Evolutionary conservation across 805 yeast species (phyloP).

Genomic region (Candida sphagnicola): DNA sequence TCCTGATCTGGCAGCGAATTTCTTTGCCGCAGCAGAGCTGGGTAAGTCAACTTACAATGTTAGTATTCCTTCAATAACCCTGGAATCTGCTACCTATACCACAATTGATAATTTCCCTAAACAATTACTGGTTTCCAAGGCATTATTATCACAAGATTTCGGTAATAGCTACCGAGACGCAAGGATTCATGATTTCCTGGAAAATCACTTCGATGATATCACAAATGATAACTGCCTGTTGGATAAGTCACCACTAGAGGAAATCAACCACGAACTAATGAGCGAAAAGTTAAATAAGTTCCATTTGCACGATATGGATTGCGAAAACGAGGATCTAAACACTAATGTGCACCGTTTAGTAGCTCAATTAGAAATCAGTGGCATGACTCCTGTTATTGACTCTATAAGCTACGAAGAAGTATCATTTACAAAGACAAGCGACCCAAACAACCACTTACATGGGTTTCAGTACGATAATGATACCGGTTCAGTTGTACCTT

Average conservation of each 20-base stretch:
- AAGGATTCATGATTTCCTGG: background rate
- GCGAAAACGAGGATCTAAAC: background rate
- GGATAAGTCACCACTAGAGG: constrained; percentile 2
- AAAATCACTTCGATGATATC: background rate
- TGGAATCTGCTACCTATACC: background rate
- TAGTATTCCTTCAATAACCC: no score
- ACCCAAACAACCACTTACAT: background rate
- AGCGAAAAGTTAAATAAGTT: background rate
- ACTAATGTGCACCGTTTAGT: background rate
- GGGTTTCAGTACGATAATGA: background rate
- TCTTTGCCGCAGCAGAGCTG: no score
- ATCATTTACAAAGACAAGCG: background rate
- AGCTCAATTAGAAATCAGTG: background rate
- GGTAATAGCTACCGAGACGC: background rate
- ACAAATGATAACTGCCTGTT: background rate
- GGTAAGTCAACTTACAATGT: no score
- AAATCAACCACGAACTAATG: background rate
- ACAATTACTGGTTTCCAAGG: no score
- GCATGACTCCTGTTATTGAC: background rate
- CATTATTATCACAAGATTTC: background rate
- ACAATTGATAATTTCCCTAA: background rate
- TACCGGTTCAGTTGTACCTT: background rate
- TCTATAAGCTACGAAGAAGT: background rate
- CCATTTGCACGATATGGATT: background rate
- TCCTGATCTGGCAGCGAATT: no score